Base-by-base conservation (phyloP, 768 basidiomycete species). In the Suillus ampliporus region DNA sequence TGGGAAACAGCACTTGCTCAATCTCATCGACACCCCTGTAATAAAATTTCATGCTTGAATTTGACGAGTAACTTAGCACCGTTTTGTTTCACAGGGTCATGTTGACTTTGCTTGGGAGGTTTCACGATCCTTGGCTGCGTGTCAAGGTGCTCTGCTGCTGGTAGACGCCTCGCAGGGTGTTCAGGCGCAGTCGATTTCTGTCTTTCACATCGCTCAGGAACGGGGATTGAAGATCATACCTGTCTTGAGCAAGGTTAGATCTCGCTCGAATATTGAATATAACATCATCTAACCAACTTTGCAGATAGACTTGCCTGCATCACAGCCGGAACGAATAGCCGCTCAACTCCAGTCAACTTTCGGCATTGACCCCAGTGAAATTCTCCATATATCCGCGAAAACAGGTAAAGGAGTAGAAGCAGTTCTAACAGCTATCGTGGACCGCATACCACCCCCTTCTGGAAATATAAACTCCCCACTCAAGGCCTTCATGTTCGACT, bases 71-170 rank as follows among this genome's bases (percentile, higher is more conserved):
- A 17, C 38, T 14, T 17, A 15, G 31, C 37, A n/a, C 9, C 1
- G 17, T 31, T 57, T 15, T 7, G 26, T 60, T 66, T 35, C 17
- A 9, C 65, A 92, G 86, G 96, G 97, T 2, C 97, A 99, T 77
- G 97, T 98, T 41, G 97, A 99, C 79, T 99, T 99, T 77, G 86
- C 94, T 62, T 97, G 95, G 89, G 97, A 99, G 76, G 94, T 99
- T 38, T 91, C 94, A 17, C 86, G 97, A 53, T 95, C 93, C 31
- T 78, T 99, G 44, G 89, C 94, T 4, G 95, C 97, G 37, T 97
- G 92, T 67, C 93, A 99, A 78, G 97, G 97, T 10, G 97, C 94
- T 11, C 73, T 89, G 46, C 74, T 89, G 41, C 78, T 98, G 68
- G 95, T 99, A 3, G 97, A 99, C 71, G 94, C 94, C n/a, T 94